Evolutionary conservation across 129 eudicot species (phyloP).

Genomic region (Logfia minima): DNA sequence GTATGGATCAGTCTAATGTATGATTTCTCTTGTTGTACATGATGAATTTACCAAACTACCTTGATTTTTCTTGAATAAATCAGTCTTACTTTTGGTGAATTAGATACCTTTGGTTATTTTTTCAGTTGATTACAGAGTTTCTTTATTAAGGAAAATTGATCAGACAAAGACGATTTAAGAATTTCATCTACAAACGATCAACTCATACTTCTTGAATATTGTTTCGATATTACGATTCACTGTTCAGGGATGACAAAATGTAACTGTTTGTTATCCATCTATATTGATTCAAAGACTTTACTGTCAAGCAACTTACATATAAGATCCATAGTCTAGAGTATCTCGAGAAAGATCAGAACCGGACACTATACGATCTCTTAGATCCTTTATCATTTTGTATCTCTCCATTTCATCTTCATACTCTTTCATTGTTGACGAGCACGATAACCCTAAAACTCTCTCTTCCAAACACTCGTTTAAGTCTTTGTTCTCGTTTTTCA

Average conservation of each 20-base stretch:
- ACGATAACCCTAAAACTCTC: constrained; percentile 36
- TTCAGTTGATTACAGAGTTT: not conserved
- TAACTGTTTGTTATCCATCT: not conserved
- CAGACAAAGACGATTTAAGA: not conserved
- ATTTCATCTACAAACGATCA: not conserved
- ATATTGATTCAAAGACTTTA: too few species aligned
- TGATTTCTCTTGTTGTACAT: not conserved
- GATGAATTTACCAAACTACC: not conserved
- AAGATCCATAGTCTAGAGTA: constrained; percentile 22
- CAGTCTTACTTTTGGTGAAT: not conserved
- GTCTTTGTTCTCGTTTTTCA: constrained; percentile 26
- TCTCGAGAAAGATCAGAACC: constrained; percentile 45
- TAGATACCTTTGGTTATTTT: not conserved
- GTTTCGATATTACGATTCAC: not conserved
- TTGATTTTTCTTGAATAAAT: not conserved
- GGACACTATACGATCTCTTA: constrained; percentile 71
- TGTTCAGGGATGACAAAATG: not conserved
- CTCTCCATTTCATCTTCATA: constrained; percentile 71
- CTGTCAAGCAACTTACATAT: not conserved
- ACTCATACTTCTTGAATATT: not conserved
- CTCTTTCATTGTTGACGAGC: constrained; percentile 33
- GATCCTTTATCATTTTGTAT: constrained; percentile 77
- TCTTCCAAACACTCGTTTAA: constrained; percentile 29
- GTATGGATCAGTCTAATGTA: not conserved
- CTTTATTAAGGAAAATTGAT: too few species aligned